Percentiles rank a stretch among this genome's conserved stretches.
These are phyloP conservation scores for Murraya paniculata DNA, from an alignment of 345 rosid species.

Conservation along the genomic window DNA sequence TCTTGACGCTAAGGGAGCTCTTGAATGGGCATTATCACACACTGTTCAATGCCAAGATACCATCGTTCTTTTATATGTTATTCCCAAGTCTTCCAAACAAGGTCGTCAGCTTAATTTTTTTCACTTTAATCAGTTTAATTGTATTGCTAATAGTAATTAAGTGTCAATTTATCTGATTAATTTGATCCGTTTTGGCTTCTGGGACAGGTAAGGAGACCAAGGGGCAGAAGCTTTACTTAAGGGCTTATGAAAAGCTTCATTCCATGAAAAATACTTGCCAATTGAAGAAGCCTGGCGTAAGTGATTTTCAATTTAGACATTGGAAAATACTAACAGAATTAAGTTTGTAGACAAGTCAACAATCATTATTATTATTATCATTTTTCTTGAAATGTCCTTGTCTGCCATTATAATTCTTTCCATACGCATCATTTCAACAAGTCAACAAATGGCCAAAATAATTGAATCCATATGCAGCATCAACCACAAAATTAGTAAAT, in stretches of 20 bases:
- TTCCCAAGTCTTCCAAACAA: slow-evolving; percentile 34
- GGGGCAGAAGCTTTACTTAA: slow-evolving; percentile 33
- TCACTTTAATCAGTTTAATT: neutral
- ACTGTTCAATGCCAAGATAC: slow-evolving; percentile 56
- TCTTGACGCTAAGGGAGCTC: slow-evolving; percentile 67
- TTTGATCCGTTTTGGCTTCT: neutral
- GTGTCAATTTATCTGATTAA: neutral
- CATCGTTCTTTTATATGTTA: slow-evolving; percentile 56
- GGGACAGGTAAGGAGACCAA: slow-evolving; percentile 31
- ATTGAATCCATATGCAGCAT: neutral
- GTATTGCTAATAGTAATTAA: neutral
- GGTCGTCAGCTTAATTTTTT: slow-evolving; percentile 28
- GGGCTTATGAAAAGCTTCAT: slow-evolving; percentile 48
- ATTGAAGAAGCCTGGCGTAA: slow-evolving; percentile 68
- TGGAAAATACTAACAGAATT: neutral
- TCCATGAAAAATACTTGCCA: slow-evolving; percentile 62
- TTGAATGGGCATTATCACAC: slow-evolving; percentile 88
- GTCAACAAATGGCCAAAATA: neutral
- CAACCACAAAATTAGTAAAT: neutral
- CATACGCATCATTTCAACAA: too few species aligned
- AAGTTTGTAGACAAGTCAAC: neutral
- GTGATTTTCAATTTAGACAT: slow-evolving; percentile 15
- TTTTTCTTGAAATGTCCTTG: neutral
- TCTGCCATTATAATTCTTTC: neutral
- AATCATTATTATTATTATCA: neutral